Conservation (phyloP, 805 yeast species). For the Crinitomyces ghanaensis region DNA sequence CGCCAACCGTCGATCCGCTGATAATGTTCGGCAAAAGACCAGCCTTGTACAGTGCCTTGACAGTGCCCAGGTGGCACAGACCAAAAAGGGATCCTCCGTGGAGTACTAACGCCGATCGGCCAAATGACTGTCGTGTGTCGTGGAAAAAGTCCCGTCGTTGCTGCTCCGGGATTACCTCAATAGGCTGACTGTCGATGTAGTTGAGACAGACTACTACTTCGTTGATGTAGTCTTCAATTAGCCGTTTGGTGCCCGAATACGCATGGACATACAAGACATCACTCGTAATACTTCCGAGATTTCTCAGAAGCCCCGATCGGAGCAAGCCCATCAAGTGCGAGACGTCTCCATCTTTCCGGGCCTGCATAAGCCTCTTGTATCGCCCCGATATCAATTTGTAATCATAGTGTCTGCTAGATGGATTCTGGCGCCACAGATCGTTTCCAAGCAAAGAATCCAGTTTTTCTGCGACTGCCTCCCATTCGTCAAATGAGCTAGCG, state of each 20-base stretch:
- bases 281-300: constrained; percentile 84
- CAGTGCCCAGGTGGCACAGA: constrained; percentile 85
- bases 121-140: constrained; percentile 77
- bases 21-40: constrained; percentile 73
- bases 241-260: constrained; percentile 75
- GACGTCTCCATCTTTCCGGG: constrained; percentile 49
- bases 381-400: constrained; percentile 72
- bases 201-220: constrained; percentile 64
- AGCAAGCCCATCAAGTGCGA: constrained; percentile 51
- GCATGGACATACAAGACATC: constrained; percentile 69
- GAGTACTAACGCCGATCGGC: constrained; percentile 77
- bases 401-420: constrained; percentile 71
- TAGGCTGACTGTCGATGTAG: constrained; percentile 37
- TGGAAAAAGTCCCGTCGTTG: constrained; percentile 65
- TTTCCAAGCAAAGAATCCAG: constrained; percentile 32
- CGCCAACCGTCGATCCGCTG: constrained; percentile 90
- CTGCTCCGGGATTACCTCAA: constrained; percentile 25
- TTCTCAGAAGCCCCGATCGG: constrained; percentile 74
- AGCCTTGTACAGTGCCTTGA: constrained; percentile 65
- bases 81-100: constrained; percentile 97
- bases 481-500: constrained; percentile 54
- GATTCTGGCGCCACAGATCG: constrained; percentile 58
- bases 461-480: constrained; percentile 39
- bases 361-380: constrained; percentile 46
- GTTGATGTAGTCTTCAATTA: constrained; percentile 76